Conservation (phyloP, 306 rosid species). For the Vigna hirtella region DNA sequence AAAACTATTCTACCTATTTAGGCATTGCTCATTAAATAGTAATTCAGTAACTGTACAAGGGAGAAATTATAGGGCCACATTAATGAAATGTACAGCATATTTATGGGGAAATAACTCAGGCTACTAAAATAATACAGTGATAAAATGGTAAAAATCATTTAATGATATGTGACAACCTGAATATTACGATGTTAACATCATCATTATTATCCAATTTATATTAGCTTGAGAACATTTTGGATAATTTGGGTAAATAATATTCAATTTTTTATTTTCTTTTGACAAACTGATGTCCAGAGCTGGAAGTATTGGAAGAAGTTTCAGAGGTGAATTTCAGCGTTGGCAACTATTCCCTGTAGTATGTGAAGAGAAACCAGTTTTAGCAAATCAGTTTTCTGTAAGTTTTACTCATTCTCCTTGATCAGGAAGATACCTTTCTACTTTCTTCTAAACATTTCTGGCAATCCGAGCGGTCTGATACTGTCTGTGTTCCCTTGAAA, state of each 20-base stretch:
- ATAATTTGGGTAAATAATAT: not conserved
- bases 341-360: slow-evolving; percentile 80
- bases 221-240: slow-evolving; percentile 32
- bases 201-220: slow-evolving; percentile 29
- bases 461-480: not conserved
- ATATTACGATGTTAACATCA: not conserved
- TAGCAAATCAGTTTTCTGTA: slow-evolving; percentile 95
- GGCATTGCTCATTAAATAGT: slow-evolving; percentile 4
- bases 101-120: not conserved
- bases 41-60: slow-evolving; percentile 1
- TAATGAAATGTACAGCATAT: not conserved
- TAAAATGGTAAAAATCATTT: not conserved
- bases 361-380: slow-evolving; percentile 87
- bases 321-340: slow-evolving; percentile 88
- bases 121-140: not conserved
- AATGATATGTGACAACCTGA: not conserved
- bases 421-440: slow-evolving; percentile 34
- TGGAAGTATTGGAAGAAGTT: slow-evolving; percentile 96
- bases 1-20: not conserved
- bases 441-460: slow-evolving; percentile 29
- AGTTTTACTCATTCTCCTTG: slow-evolving; percentile 47
- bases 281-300: slow-evolving; percentile 57
- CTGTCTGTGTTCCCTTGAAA: slow-evolving; percentile 10
- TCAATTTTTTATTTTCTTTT: slow-evolving; percentile 3
- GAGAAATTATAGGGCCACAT: not conserved